Conservation (phyloP, 306 rosid genomes). For the Trifolium pratense region DNA sequence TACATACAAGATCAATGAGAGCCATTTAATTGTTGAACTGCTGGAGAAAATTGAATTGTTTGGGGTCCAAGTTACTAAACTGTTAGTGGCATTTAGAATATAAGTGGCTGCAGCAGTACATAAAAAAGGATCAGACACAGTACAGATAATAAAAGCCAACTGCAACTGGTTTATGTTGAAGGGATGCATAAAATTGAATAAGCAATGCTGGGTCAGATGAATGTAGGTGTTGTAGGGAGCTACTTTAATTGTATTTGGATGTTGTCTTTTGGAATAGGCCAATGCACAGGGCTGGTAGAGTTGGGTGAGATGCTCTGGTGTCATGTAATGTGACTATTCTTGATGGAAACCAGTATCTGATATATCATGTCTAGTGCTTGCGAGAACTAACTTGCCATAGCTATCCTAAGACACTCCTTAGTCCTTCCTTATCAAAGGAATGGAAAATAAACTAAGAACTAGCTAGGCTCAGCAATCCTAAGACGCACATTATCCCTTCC, state of each 20-base stretch:
- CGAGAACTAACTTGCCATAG: neutral
- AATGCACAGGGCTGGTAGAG: neutral
- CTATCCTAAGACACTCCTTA: neutral
- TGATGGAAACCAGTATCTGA: neutral
- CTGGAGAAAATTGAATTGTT: neutral
- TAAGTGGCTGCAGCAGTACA: neutral
- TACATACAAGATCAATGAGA: neutral
- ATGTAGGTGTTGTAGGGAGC: neutral
- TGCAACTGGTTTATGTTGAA: neutral
- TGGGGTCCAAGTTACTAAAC: slow-evolving; percentile 5
- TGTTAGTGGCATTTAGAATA: neutral
- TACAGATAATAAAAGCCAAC: neutral
- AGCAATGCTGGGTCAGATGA: neutral
- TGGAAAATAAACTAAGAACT: neutral
- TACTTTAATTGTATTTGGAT: neutral
- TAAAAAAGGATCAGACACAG: neutral
- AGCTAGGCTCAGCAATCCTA: neutral
- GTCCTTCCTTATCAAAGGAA: neutral
- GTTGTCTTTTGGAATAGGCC: neutral
- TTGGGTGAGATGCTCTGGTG: neutral
- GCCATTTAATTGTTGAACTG: neutral
- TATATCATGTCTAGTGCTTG: neutral
- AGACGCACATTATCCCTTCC: neutral
- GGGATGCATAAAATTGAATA: neutral
- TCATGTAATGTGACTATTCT: neutral